Evolutionary conservation across 2,329 filamentous ascomycete genomes (phyloP).

Genomic region (Xylaria hypoxylon): DNA sequence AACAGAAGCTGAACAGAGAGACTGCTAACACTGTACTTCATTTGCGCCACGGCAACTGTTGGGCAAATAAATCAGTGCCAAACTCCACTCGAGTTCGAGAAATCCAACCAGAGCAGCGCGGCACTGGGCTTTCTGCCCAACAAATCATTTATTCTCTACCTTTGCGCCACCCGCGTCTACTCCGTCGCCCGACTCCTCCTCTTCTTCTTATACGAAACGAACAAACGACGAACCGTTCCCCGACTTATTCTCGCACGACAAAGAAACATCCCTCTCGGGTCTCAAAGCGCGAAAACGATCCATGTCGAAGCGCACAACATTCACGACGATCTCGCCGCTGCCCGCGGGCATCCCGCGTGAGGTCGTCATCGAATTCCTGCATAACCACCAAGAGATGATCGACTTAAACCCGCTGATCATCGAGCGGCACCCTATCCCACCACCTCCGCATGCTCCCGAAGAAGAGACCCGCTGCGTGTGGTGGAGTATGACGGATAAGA

Average conservation of each 20-base stretch:
- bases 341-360: constrained; percentile 75
- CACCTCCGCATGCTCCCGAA: constrained; percentile 72
- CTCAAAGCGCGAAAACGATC: neutral
- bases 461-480: constrained; percentile 80
- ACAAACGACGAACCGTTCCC: neutral
- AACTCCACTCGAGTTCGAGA: neutral
- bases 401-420: constrained; percentile 87
- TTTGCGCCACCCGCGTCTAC: constrained; percentile 10
- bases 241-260: neutral
- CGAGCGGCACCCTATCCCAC: constrained; percentile 74
- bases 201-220: neutral
- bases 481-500: constrained; percentile 83
- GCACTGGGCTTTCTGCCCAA: constrained; percentile 8
- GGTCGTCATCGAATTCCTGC: constrained; percentile 79
- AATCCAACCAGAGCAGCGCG: constrained; percentile 1
- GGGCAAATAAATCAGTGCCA: constrained; percentile 1
- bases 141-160: constrained; percentile 6
- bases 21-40: constrained; percentile 3
- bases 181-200: neutral
- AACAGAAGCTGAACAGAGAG: constrained; percentile 21
- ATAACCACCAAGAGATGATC: constrained; percentile 85
- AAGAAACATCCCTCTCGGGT: constrained; percentile 4
- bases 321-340: constrained; percentile 83
- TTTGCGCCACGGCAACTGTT: constrained; percentile 1
- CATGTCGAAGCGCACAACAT: constrained; percentile 77